Evolutionary conservation across 2,329 filamentous ascomycete genomes (phyloP).

Genomic region (Aspergillus sp.): DNA sequence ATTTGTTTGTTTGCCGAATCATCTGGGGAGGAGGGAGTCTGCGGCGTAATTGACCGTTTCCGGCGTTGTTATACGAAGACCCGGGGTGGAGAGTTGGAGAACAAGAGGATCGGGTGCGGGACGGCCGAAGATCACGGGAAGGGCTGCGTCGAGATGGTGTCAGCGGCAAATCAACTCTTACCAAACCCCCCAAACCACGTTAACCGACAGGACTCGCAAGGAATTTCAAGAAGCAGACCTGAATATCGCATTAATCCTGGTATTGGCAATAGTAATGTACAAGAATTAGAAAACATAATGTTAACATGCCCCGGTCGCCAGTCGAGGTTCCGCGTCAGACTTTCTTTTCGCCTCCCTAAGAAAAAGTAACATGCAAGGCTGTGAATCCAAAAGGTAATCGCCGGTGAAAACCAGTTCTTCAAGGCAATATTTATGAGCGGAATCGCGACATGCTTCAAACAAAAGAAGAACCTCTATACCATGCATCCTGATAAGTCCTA

Average conservation of each 20-base stretch:
- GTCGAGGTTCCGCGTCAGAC: constrained; percentile 11
- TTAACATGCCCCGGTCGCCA: constrained; percentile 12
- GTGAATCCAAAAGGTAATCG: constrained; percentile 26
- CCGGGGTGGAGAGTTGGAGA: neutral
- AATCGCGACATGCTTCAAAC: constrained; percentile 27
- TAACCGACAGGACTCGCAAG: neutral
- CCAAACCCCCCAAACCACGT: neutral
- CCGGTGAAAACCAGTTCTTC: constrained; percentile 31
- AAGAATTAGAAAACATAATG: constrained; percentile 22
- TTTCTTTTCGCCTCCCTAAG: constrained; percentile 18
- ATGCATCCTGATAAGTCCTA: constrained; percentile 36
- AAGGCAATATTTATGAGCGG: constrained; percentile 23
- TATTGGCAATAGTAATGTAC: constrained; percentile 36
- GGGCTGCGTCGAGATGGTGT: neutral
- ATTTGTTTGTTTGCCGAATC: neutral
- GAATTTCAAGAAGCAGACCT: neutral
- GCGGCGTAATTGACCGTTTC: neutral
- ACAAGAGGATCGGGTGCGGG: neutral
- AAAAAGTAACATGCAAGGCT: constrained; percentile 21
- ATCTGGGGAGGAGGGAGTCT: neutral
- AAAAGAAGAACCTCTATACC: constrained; percentile 35
- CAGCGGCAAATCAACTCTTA: constrained; percentile 5
- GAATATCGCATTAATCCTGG: constrained; percentile 30
- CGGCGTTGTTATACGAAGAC: neutral
- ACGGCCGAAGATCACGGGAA: neutral